Conservation (phyloP, 208 protist species). For the Leishmania gerbilli region DNA sequence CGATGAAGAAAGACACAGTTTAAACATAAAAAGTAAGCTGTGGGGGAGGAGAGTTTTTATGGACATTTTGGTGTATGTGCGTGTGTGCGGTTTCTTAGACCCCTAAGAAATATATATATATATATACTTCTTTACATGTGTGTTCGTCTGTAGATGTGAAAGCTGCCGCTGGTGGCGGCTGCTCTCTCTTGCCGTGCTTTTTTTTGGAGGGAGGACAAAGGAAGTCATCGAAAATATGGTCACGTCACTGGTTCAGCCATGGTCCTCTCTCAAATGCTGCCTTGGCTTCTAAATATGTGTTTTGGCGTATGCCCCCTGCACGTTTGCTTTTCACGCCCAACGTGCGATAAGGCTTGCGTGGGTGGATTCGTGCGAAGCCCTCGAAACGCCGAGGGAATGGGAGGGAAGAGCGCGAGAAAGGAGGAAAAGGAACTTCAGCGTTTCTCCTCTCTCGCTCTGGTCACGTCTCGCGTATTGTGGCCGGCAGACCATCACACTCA, state of each 20-base stretch:
- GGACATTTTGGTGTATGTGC: not conserved
- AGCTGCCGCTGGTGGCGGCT: not conserved
- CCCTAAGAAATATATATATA: not conserved
- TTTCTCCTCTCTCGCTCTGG: not conserved
- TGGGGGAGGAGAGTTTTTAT: not conserved
- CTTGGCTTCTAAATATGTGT: not conserved
- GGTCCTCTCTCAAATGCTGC: not conserved
- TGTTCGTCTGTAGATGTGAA: not conserved
- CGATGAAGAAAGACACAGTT: not conserved
- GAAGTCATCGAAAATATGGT: not conserved
- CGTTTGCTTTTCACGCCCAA: not conserved
- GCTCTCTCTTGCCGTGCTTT: not conserved
- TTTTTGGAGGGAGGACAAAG: not conserved
- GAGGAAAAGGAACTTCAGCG: not conserved
- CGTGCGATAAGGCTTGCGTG: not conserved
- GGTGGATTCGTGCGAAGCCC: not conserved
- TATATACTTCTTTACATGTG: not conserved
- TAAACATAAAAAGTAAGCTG: not conserved
- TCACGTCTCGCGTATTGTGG: not conserved
- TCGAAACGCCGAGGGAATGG: not conserved
- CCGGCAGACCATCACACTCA: not conserved
- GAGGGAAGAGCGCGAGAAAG: not conserved
- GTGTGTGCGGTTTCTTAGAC: not conserved
- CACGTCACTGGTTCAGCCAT: not conserved
- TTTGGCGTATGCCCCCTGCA: not conserved